phyloP scores from a whole-genome alignment of 2,329 filamentous ascomycete genomes.

The Microascus cirrosus region DNA sequence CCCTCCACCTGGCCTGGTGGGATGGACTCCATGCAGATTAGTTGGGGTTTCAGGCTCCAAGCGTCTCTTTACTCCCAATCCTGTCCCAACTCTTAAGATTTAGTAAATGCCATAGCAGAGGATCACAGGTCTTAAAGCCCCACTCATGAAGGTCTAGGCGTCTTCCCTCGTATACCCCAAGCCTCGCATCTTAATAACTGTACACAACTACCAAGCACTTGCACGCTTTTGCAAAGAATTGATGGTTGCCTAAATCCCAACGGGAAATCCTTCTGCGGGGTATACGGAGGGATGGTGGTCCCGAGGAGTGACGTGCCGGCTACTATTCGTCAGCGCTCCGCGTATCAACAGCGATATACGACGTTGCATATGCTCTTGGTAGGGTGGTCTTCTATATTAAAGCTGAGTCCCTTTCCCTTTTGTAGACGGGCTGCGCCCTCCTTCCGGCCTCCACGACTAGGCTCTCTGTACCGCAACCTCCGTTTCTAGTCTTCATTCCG shows the following conservation, averaged over 20 bases:
- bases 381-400: neutral
- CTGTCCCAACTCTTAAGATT: too few relatives aligned
- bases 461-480: neutral
- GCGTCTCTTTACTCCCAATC: too few relatives aligned
- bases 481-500: neutral
- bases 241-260: neutral
- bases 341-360: neutral
- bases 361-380: neutral
- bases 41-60: too few relatives aligned
- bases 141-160: too few relatives aligned
- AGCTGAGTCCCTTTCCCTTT: neutral
- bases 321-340: neutral
- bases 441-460: neutral
- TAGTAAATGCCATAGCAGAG: too few relatives aligned
- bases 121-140: too few relatives aligned
- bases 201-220: too few relatives aligned
- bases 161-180: too few relatives aligned
- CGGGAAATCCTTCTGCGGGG: neutral
- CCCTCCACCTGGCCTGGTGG: too few relatives aligned
- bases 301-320: neutral
- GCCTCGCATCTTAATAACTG: too few relatives aligned
- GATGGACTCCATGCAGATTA: too few relatives aligned
- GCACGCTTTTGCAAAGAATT: too few relatives aligned
- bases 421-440: neutral
- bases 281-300: neutral